Conservation (phyloP, 306 rosid species). For the Pyrus betulifolia region DNA sequence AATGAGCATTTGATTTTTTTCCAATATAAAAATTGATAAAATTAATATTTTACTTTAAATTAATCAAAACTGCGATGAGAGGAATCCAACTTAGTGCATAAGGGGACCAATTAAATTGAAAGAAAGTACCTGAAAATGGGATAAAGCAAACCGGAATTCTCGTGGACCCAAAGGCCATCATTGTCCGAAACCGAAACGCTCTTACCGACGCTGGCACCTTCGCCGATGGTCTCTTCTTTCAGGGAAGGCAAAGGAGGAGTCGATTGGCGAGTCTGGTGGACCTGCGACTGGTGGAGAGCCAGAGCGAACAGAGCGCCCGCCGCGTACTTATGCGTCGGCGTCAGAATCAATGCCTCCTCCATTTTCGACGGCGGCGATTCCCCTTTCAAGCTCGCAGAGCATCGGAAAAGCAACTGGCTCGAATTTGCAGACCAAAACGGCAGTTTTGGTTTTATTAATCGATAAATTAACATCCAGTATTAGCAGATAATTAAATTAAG, state of each 20-base stretch:
- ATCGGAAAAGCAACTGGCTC: background rate
- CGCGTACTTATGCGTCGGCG: constrained; percentile 34
- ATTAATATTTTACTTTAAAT: too few species aligned
- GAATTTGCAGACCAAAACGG: background rate
- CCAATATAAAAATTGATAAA: too few species aligned
- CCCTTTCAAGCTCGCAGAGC: background rate
- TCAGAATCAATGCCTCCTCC: constrained; percentile 30
- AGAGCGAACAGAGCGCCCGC: constrained; percentile 41
- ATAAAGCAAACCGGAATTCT: constrained; percentile 36
- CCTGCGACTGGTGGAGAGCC: constrained; percentile 50
- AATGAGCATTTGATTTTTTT: too few species aligned
- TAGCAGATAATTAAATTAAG: background rate
- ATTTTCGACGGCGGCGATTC: background rate
- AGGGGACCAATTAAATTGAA: background rate
- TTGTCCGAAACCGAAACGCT: constrained; percentile 22
- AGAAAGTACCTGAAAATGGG: constrained; percentile 43
- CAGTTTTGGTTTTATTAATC: background rate
- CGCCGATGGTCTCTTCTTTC: constrained; percentile 13
- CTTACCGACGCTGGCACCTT: background rate
- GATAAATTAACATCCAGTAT: background rate
- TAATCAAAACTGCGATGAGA: too few species aligned
- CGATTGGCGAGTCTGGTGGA: constrained; percentile 21
- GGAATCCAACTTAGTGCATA: too few species aligned
- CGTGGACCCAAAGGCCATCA: constrained; percentile 37
- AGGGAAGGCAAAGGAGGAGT: background rate